Percentiles rank a stretch among this genome's conserved stretches.
Evolutionary conservation across 1,284 basidiomycete genomes (phyloP).

Genomic region (Neotropicomus parvogracilis): DNA sequence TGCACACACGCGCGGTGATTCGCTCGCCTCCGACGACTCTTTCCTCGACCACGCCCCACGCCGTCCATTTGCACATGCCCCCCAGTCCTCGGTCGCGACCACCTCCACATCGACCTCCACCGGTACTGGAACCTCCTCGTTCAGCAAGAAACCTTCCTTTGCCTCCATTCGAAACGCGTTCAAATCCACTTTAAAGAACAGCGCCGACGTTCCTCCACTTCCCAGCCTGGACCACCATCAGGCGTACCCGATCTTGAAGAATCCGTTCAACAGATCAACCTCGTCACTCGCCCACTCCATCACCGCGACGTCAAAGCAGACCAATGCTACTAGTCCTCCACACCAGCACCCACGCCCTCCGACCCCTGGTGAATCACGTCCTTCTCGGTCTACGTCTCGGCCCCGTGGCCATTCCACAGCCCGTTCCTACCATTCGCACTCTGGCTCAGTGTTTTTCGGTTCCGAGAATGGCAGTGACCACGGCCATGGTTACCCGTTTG

Average conservation of each 20-base stretch:
- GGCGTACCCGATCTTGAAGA: conserved; percentile 65
- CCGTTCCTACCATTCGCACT: conserved; percentile 71
- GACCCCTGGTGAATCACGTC: conserved; percentile 53
- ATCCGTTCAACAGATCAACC: conserved; percentile 75
- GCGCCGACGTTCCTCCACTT: conserved; percentile 57
- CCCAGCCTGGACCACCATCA: conserved; percentile 60
- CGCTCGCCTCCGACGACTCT: conserved; percentile 63
- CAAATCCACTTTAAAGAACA: conserved; percentile 62
- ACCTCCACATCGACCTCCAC: conserved; percentile 32
- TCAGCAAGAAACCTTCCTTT: conserved; percentile 80
- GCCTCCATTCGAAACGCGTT: conserved; percentile 88
- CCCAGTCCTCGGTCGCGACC: conserved; percentile 65
- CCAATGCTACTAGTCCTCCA: conserved; percentile 39
- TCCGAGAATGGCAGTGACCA: conserved; percentile 71
- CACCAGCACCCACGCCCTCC: conserved; percentile 48
- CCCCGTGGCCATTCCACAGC: conserved; percentile 53
- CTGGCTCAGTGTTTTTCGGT: conserved; percentile 63
- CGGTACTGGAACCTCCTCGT: conserved; percentile 41
- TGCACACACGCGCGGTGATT: conserved; percentile 67
- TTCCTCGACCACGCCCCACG: conserved; percentile 56
- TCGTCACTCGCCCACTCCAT: conserved; percentile 56
- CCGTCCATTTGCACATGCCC: conserved; percentile 59
- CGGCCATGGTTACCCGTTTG: conserved; percentile 43
- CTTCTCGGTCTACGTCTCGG: conserved; percentile 41
- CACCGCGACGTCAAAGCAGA: conserved; percentile 36